Base-by-base conservation (phyloP, 371 early-diverging fungal genomes). In the Caulochytrium protostelioides region DNA sequence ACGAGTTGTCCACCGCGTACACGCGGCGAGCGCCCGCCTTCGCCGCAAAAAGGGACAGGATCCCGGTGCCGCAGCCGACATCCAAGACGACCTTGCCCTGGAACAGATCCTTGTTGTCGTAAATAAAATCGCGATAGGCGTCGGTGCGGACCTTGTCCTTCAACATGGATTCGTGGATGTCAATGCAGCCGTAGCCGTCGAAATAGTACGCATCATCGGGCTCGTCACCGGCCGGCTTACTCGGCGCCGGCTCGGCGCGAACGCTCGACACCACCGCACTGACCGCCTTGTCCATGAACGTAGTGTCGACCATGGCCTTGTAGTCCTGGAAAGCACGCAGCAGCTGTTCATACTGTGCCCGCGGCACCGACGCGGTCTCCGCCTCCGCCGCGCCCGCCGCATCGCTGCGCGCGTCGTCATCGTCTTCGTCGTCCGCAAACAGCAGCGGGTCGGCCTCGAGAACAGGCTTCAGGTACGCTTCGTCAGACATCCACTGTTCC, bases 31-130 rank as follows among this genome's bases (percentile, higher is more conserved):
- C 97, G 15, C 97, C 89, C 17, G 90, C 74, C 58, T 78, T 81
- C 33, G 92, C 90, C n/a, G 91, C 90, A 62, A 95, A 95, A 91
- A 95, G 89, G 44, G 82, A 81, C 32, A 91, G 63, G 39, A 90
- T 90, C 13, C 60, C 94, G 19, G 92, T 95, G 41, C 95, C 97
- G 44, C 97, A 92, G 35, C 97, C 97, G 23, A 95, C 89, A 57
- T 95, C 97, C 30, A 95, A 70, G 21, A 95, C 97, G 34, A 89
- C 65, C 71, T 95, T 95, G 59, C 75, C 85, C 54, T 84, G 73
- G 70, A 95, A 92, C 31, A 82, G 59, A 52, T 83, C 82, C 58
- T 79, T 76, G 72, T 90, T 95, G 46, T 81, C 63, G 59, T 78
- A 73, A 36, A 92, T 85, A 32, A 86, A 74, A 39, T 76, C 68